Evolutionary conservation across 345 rosid genomes (phyloP).

Genomic region (Populus davidiana): DNA sequence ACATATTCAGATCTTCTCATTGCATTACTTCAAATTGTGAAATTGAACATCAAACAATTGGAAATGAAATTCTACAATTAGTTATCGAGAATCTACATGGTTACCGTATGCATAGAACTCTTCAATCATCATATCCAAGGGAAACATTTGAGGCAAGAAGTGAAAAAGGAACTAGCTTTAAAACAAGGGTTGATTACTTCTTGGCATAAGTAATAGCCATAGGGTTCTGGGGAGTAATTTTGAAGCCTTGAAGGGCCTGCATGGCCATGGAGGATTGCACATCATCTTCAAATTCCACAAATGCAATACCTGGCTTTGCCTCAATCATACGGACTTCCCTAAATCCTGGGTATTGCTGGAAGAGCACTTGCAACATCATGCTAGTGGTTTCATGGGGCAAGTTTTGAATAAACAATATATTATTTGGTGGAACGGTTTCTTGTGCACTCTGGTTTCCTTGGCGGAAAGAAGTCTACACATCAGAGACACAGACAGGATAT

Average conservation of each 20-base stretch:
- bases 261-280: constrained; percentile 76
- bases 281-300: constrained; percentile 86
- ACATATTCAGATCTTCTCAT: neutral
- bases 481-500: neutral
- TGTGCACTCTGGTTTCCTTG: constrained; percentile 42
- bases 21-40: neutral
- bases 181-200: constrained; percentile 38
- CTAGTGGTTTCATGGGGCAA: constrained; percentile 84
- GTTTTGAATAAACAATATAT: constrained; percentile 83
- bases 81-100: constrained; percentile 2
- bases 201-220: constrained; percentile 88
- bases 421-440: constrained; percentile 72
- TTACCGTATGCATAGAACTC: constrained; percentile 2
- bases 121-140: neutral
- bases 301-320: constrained; percentile 94
- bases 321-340: constrained; percentile 89
- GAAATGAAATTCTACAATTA: neutral
- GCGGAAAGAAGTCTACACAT: constrained; percentile 53
- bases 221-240: constrained; percentile 78
- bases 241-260: constrained; percentile 90
- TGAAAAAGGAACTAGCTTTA: neutral
- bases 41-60: neutral
- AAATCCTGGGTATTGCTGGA: constrained; percentile 80
- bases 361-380: constrained; percentile 75
- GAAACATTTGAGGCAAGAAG: neutral